phyloP scores from a whole-genome alignment of 2,329 filamentous ascomycete species.

The Didymella pomorum region DNA sequence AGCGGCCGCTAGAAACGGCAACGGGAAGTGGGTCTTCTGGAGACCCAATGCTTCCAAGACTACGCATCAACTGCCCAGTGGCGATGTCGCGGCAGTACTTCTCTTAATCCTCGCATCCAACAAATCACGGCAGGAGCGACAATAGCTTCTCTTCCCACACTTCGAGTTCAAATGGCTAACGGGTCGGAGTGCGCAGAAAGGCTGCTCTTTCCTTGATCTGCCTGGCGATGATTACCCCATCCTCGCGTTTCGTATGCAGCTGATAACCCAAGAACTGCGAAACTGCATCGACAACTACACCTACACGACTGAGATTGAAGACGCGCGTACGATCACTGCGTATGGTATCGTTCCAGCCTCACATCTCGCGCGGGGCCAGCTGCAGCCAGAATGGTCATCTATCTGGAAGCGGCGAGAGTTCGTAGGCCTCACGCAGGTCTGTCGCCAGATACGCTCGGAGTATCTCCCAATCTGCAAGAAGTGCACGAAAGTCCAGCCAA shows the following conservation, averaged over 20 bases:
- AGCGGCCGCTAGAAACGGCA: conserved; percentile 16
- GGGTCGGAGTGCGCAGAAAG: not conserved
- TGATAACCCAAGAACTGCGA: not conserved
- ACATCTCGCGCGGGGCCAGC: not conserved
- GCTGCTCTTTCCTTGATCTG: not conserved
- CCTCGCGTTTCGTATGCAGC: not conserved
- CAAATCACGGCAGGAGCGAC: not conserved
- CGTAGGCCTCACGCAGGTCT: too few species aligned
- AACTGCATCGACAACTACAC: not conserved
- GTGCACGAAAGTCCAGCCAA: not conserved
- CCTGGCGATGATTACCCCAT: not conserved
- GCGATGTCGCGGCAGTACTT: too few species aligned
- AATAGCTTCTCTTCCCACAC: not conserved
- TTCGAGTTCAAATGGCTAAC: not conserved
- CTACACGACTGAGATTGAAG: not conserved
- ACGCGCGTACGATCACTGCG: not conserved
- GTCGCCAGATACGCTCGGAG: not conserved
- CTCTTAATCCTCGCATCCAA: not conserved
- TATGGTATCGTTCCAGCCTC: not conserved
- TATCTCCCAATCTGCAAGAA: not conserved
- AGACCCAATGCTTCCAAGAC: not conserved
- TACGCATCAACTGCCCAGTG: not conserved
- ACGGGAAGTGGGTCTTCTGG: conserved; percentile 16
- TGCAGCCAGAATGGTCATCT: too few species aligned
- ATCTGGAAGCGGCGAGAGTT: too few species aligned